phyloP scores from a whole-genome alignment of 257 asterid genomes.

The Scutellaria baicalensis region DNA sequence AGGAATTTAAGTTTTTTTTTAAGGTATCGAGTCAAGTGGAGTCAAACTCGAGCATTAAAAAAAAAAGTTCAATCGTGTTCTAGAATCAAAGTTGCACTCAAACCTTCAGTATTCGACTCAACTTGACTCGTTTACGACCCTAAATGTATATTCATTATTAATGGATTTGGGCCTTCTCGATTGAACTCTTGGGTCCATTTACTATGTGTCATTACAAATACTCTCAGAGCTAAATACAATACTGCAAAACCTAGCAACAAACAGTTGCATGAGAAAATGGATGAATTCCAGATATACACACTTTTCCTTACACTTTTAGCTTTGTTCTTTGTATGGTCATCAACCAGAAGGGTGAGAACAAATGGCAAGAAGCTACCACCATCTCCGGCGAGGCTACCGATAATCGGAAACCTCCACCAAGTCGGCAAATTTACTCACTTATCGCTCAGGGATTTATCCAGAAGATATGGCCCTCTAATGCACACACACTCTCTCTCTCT shows the following conservation, averaged over 20 bases:
- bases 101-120: too few species aligned
- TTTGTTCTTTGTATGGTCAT: neutral
- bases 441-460: slow-evolving; percentile 11
- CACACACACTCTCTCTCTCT: neutral
- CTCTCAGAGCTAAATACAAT: neutral
- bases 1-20: too few species aligned
- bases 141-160: too few species aligned
- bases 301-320: neutral
- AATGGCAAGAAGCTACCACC: slow-evolving; percentile 12
- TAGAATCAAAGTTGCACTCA: too few species aligned
- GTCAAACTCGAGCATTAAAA: too few species aligned
- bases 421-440: slow-evolving; percentile 16
- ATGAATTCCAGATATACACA: neutral
- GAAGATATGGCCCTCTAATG: slow-evolving; percentile 26
- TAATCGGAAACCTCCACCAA: slow-evolving; percentile 35
- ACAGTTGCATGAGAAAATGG: neutral
- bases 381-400: slow-evolving; percentile 27
- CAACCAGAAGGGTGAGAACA: neutral
- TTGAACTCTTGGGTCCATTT: too few species aligned
- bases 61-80: too few species aligned
- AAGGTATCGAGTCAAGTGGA: too few species aligned
- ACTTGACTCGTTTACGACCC: too few species aligned
- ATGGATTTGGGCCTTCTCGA: too few species aligned
- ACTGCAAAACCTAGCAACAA: neutral
- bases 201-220: too few species aligned